phyloP scores from a whole-genome alignment of 140 eudicot genomes.

The Stevia rebaudiana region DNA sequence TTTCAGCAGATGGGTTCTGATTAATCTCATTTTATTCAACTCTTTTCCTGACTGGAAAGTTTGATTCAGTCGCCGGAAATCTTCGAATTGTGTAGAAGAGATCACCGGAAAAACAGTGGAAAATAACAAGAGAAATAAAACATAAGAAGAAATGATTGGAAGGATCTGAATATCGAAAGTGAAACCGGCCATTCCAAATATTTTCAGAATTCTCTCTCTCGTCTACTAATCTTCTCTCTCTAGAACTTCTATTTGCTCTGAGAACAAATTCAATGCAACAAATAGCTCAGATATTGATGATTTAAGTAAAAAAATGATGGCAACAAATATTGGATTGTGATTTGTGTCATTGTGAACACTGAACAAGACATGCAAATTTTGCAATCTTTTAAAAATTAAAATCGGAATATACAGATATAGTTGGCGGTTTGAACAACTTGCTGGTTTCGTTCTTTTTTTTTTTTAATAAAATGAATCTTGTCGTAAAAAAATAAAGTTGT shows the following conservation, averaged over 20 bases:
- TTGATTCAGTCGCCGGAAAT: conserved; percentile 43
- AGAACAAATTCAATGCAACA: conserved; percentile 38
- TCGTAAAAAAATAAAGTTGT: too few relatives aligned
- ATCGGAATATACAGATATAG: too few relatives aligned
- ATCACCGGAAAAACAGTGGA: conserved; percentile 39
- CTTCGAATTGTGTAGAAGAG: conserved; percentile 28
- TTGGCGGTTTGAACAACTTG: too few relatives aligned
- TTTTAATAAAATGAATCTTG: too few relatives aligned
- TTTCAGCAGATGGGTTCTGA: conserved; percentile 62
- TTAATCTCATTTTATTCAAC: conserved; percentile 50
- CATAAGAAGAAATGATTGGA: conserved; percentile 38
- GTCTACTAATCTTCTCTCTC: conserved; percentile 24
- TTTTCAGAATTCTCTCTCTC: conserved; percentile 19
- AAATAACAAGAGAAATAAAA: conserved; percentile 33
- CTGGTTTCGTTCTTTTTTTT: too few relatives aligned
- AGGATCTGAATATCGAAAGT: conserved; percentile 5
- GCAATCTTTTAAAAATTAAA: too few relatives aligned
- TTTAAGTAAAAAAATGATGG: conserved; percentile 35
- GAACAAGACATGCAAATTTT: too few relatives aligned
- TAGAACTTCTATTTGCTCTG: conserved; percentile 55
- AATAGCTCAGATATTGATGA: conserved; percentile 32
- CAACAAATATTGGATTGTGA: too few relatives aligned
- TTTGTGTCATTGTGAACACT: too few relatives aligned
- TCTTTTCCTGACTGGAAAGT: conserved; percentile 52
- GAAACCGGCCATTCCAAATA: conserved; percentile 30